A percentile compares a stretch with the other conserved stretches of the same genome.
Evolutionary conservation across 2,329 filamentous ascomycete species (phyloP).

Genomic region (Lachnum nothofagi): DNA sequence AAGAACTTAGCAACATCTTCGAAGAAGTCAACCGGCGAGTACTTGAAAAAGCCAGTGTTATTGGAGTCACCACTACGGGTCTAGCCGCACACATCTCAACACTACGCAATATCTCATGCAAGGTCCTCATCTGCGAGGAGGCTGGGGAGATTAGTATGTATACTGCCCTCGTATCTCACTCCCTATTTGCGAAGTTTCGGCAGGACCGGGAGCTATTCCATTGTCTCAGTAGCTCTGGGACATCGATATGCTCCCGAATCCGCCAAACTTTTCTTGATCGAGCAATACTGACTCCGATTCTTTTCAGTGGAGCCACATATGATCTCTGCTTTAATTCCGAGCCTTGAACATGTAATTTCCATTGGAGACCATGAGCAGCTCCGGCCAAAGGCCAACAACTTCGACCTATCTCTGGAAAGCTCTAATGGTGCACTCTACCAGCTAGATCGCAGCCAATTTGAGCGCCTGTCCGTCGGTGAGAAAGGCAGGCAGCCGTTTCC

Average conservation of each 20-base stretch:
- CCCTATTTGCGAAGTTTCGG: no score
- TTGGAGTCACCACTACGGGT: conserved; percentile 50
- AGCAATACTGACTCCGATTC: no score
- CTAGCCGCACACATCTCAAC: conserved; percentile 41
- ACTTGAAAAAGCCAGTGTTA: conserved; percentile 35
- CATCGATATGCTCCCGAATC: no score
- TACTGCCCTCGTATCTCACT: no score
- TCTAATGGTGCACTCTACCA: conserved; percentile 19
- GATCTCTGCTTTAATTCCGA: conserved; percentile 35
- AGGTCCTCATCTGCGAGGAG: conserved; percentile 38
- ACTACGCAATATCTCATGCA: conserved; percentile 16
- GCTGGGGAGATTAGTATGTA: conserved; percentile 40
- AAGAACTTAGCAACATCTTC: conserved; percentile 8
- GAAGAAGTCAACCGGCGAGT: conserved; percentile 15
- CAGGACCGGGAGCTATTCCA: no score
- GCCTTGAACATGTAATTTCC: conserved; percentile 38
- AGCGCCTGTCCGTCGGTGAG: conserved; percentile 22
- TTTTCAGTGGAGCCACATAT: conserved; percentile 42
- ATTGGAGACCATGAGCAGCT: conserved; percentile 43
- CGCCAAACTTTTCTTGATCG: no score
- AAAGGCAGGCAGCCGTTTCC: conserved; percentile 18
- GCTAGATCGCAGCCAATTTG: conserved; percentile 28
- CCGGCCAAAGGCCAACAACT: conserved; percentile 32
- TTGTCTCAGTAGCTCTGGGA: no score
- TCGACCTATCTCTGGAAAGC: conserved; percentile 30